Evolutionary conservation across 495 filamentous ascomycete species (phyloP).

Genomic region (Trichocladium uniseriatum): DNA sequence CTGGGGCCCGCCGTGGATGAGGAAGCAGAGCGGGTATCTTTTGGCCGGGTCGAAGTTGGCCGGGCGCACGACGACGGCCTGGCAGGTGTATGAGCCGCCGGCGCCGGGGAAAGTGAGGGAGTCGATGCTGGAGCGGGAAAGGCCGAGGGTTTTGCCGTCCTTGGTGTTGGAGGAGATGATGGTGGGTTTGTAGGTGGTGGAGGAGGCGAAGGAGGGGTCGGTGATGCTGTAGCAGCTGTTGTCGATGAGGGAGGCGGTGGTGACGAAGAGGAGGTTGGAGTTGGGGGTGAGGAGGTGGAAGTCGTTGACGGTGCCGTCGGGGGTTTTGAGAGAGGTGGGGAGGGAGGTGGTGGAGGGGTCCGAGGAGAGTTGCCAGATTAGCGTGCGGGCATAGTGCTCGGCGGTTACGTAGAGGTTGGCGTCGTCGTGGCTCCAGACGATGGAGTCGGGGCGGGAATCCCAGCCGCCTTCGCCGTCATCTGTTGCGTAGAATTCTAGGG

Average conservation of each 20-base stretch:
- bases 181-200: constrained; percentile 26
- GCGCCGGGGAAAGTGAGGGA: constrained; percentile 60
- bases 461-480: constrained; percentile 54
- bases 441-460: constrained; percentile 55
- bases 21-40: constrained; percentile 72
- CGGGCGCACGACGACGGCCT: constrained; percentile 74
- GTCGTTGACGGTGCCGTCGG: constrained; percentile 51
- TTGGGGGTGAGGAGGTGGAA: constrained; percentile 42
- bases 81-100: constrained; percentile 47
- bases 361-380: constrained; percentile 55
- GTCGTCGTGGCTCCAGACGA: constrained; percentile 60
- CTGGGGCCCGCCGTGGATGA: constrained; percentile 87
- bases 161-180: constrained; percentile 58
- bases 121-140: constrained; percentile 50
- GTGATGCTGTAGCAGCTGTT: constrained; percentile 58
- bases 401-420: constrained; percentile 54
- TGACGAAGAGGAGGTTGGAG: constrained; percentile 51
- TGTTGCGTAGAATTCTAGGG: constrained; percentile 54
- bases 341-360: constrained; percentile 42
- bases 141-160: constrained; percentile 60
- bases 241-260: constrained; percentile 57
- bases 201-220: constrained; percentile 43
- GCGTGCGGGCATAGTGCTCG: constrained; percentile 54
- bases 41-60: constrained; percentile 61
- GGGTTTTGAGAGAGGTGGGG: constrained; percentile 46